Percentiles rank a stretch among this genome's conserved stretches.
Evolutionary conservation across 148 eudicot genomes (phyloP).

Genomic region (Spergularia marina): DNA sequence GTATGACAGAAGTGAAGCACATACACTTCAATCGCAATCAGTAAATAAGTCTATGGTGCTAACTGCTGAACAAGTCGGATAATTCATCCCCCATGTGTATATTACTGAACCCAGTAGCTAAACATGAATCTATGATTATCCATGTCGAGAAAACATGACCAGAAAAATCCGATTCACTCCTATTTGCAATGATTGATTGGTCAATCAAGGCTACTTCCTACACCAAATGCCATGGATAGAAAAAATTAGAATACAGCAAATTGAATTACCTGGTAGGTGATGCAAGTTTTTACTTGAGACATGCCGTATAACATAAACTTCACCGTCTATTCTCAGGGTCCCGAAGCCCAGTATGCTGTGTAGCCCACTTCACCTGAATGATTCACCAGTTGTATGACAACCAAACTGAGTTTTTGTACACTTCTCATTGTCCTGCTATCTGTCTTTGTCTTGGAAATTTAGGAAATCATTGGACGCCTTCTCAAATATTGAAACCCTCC

Average conservation of each 20-base stretch:
- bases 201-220: not conserved
- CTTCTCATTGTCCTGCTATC: conserved; percentile 44
- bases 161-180: not conserved
- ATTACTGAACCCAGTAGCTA: conserved; percentile 1
- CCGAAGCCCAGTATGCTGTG: conserved; percentile 22
- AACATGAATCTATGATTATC: not conserved
- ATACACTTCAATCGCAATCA: not conserved
- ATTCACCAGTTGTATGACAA: conserved; percentile 23
- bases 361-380: conserved; percentile 24
- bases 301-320: not conserved
- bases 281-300: not conserved
- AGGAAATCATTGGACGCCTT: conserved; percentile 13
- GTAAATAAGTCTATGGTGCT: not conserved
- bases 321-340: conserved; percentile 27
- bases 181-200: not conserved
- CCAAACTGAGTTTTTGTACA: conserved; percentile 40
- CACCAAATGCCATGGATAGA: not conserved
- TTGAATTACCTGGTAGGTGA: not conserved
- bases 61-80: conserved; percentile 3
- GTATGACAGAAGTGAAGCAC: conserved; percentile 4
- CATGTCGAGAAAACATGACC: conserved; percentile 3
- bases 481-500: conserved; percentile 16
- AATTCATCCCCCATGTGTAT: not conserved
- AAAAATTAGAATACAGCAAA: not conserved
- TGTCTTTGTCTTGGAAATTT: conserved; percentile 23